Evolutionary conservation across 768 basidiomycete species (phyloP), one percentile per base, ranked within the genome.

Genomic region (Rhodotorula kratochvilovae): DNA sequence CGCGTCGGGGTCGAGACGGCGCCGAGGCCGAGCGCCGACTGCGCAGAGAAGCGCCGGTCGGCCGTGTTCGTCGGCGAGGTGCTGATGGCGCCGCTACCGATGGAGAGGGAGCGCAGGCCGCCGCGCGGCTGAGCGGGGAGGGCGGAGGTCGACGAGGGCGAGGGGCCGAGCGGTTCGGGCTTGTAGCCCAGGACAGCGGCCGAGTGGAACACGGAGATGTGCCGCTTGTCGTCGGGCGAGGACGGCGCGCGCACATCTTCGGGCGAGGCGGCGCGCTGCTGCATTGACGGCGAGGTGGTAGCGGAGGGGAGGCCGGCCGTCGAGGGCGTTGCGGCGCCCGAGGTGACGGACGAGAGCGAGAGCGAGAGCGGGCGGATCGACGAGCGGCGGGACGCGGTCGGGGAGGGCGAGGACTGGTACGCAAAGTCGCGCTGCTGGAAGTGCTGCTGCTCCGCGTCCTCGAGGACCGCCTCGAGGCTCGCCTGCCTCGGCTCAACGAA

Each of bases 91-190:
- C 25, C 42, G 8, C 23, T 31, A 46, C 73, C 70, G 61, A 75
- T 75, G 19, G 73, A 75, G 45, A 75, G 73, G 10, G 73, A 71
- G 15, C 73, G 70, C 21, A 75, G 70, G 2, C 73, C 73, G 13
- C 64, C 64, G 21, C 57, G 50, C 46, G 35, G 43, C 29, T 59
- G 58, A 5, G 29, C 12, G 17, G 66, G 16, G 36, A 54, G 8
- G 2, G 56, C 46, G 5, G 57, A 48, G 21, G 58, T 42, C 3
- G 60, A 43, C 17, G n/a, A 23, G 4, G 63, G 54, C 0, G 63
- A 57, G 27, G 66, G 13, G n/a, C n/a, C 23, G 31, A 29, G 31
- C 17, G 70, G 45, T 10, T 59, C 58, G 17, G 66, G 65, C 15
- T 56, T 61, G 48, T 54, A 50, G 23, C 66, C 66, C n/a, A 61